A percentile compares a stretch with the other conserved stretches of the same genome.
These are phyloP conservation scores for Dryadomyces quercus-mongolicae DNA, from an alignment of 2,329 filamentous ascomycete species.

Conservation along the genomic window DNA sequence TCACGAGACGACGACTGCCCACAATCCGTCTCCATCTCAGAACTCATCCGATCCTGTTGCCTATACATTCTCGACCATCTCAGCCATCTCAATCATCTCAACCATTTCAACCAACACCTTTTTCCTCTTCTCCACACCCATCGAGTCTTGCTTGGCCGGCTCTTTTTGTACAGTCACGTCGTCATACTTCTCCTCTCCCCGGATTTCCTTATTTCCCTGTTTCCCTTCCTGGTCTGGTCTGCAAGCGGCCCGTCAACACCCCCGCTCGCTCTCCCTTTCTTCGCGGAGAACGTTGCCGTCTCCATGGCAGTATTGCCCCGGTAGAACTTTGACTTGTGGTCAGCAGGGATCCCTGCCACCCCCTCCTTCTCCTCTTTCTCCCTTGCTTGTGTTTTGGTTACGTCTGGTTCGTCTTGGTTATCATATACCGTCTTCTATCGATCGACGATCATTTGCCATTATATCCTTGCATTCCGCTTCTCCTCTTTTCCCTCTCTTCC, in stretches of 20 bases:
- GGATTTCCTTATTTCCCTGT: background rate
- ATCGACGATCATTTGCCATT: too few relatives aligned
- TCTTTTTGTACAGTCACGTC: background rate
- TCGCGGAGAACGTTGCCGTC: background rate
- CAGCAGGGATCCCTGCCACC: background rate
- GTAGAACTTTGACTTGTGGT: background rate
- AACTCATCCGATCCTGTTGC: too few relatives aligned
- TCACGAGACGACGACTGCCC: too few relatives aligned
- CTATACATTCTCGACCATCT: too few relatives aligned
- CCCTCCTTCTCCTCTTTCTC: background rate
- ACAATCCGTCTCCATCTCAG: too few relatives aligned
- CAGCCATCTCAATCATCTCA: too few relatives aligned
- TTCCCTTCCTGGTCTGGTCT: background rate
- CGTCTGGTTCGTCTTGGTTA: too few relatives aligned
- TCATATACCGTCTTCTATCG: too few relatives aligned
- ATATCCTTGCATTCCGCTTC: background rate
- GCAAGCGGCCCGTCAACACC: background rate
- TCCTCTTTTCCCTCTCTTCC: background rate
- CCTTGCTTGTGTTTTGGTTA: background rate
- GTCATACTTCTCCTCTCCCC: background rate
- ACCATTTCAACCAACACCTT: too few relatives aligned
- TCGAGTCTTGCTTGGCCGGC: too few relatives aligned
- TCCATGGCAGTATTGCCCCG: background rate
- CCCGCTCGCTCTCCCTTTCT: background rate
- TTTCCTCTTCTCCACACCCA: too few relatives aligned